Evolutionary conservation across 1,284 basidiomycete species (phyloP).

Genomic region (Golubevia pallescens): DNA sequence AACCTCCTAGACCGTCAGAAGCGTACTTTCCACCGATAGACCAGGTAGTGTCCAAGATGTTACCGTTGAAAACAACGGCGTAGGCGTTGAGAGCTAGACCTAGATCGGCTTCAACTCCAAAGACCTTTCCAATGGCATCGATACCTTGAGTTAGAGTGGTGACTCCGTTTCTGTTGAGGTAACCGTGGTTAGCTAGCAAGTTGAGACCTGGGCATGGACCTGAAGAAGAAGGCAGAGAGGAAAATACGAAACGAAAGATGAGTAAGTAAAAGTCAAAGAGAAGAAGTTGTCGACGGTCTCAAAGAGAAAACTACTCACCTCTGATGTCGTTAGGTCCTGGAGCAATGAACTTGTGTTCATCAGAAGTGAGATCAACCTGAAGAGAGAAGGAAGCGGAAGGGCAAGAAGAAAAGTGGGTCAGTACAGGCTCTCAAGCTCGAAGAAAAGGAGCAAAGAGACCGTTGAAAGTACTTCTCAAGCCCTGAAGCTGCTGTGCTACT

Average conservation of each 20-base stretch:
- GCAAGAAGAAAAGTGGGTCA: neutral
- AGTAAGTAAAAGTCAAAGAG: neutral
- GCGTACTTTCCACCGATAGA: slow-evolving; percentile 36
- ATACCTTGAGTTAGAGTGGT: slow-evolving; percentile 30
- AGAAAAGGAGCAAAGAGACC: too few relatives aligned
- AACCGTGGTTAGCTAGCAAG: slow-evolving; percentile 40
- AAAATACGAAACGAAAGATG: neutral
- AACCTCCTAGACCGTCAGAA: slow-evolving; percentile 21
- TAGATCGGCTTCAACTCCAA: slow-evolving; percentile 30
- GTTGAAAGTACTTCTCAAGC: too few relatives aligned
- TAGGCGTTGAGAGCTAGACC: slow-evolving; percentile 31
- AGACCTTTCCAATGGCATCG: slow-evolving; percentile 34
- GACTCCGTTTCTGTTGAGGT: slow-evolving; percentile 36
- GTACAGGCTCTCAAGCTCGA: too few relatives aligned
- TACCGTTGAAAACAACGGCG: slow-evolving; percentile 42
- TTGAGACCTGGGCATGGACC: slow-evolving; percentile 44
- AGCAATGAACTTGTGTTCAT: slow-evolving; percentile 38
- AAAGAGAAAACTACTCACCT: neutral
- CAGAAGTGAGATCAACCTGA: slow-evolving; percentile 27
- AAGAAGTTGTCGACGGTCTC: too few relatives aligned
- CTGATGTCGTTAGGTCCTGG: slow-evolving; percentile 38
- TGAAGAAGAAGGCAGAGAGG: neutral
- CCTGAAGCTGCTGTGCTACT: neutral
- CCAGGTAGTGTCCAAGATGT: slow-evolving; percentile 36
- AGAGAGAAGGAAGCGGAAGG: too few relatives aligned